phyloP scores from a whole-genome alignment of 495 filamentous ascomycete species.

The Astrocystis sublimbata region DNA sequence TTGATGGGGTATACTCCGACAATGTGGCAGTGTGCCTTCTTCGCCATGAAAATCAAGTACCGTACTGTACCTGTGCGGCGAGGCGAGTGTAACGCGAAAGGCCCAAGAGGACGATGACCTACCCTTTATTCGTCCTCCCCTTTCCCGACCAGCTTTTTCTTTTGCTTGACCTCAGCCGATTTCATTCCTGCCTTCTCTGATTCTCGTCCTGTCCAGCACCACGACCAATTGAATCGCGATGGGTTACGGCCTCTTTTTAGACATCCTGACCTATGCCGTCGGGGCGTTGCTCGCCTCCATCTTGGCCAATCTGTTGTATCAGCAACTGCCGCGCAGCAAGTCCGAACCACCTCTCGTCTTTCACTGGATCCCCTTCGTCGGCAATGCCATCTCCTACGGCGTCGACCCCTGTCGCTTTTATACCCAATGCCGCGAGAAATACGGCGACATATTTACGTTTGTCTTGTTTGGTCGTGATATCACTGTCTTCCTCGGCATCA shows the following conservation, averaged over 20 bases:
- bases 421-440: constrained; percentile 58
- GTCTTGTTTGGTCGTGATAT: constrained; percentile 64
- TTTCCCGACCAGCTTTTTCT: not conserved
- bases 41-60: too few relatives aligned
- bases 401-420: constrained; percentile 70
- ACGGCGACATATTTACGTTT: constrained; percentile 72
- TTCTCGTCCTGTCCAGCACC: not conserved
- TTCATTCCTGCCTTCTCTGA: not conserved
- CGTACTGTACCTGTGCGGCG: too few relatives aligned
- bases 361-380: constrained; percentile 66
- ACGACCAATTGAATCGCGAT: not conserved
- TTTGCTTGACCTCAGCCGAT: not conserved
- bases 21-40: too few relatives aligned
- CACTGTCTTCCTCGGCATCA: constrained; percentile 62
- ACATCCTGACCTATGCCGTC: constrained; percentile 20
- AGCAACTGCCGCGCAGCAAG: constrained; percentile 53
- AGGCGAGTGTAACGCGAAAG: not conserved
- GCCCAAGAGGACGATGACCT: not conserved
- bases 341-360: constrained; percentile 67
- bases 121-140: not conserved
- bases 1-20: too few relatives aligned
- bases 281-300: constrained; percentile 49
- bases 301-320: constrained; percentile 46
- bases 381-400: constrained; percentile 64
- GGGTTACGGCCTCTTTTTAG: not conserved